These are phyloP conservation scores for Phialophora expanda DNA, from an alignment of 2,329 filamentous ascomycete species.

Conservation along the genomic window DNA sequence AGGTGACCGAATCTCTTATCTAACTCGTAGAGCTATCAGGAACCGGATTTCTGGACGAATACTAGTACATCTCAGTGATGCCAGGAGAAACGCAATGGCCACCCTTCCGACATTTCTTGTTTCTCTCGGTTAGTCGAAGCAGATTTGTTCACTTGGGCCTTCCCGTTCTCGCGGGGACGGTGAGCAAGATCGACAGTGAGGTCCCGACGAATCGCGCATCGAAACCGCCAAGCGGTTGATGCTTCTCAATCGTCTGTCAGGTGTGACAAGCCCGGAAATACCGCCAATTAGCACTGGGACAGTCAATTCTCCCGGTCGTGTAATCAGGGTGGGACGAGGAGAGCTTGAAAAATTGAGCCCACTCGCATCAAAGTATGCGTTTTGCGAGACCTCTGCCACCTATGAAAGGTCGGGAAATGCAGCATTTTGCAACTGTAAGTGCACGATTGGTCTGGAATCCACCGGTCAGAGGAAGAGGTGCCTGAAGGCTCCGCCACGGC, in stretches of 20 bases:
- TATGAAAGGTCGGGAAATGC: constrained; percentile 5
- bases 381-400: not conserved
- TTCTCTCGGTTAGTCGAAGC: not conserved
- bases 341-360: not conserved
- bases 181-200: not conserved
- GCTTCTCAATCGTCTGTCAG: not conserved
- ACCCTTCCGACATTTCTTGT: not conserved
- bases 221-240: not conserved
- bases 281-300: not conserved
- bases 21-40: not conserved
- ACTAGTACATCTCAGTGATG: not conserved
- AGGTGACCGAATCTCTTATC: not conserved
- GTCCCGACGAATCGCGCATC: not conserved
- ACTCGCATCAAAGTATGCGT: not conserved
- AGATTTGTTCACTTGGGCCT: not conserved
- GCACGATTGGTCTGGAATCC: constrained; percentile 13
- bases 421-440: constrained; percentile 5
- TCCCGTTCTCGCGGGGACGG: not conserved
- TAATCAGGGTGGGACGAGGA: not conserved
- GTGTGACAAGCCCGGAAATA: not conserved
- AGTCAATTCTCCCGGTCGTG: not conserved
- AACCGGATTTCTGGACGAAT: not conserved
- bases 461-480: constrained; percentile 13
- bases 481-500: constrained; percentile 16
- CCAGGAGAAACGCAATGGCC: not conserved